Evolutionary conservation across 306 rosid genomes (phyloP).

Genomic region (Trifolium subterraneum): DNA sequence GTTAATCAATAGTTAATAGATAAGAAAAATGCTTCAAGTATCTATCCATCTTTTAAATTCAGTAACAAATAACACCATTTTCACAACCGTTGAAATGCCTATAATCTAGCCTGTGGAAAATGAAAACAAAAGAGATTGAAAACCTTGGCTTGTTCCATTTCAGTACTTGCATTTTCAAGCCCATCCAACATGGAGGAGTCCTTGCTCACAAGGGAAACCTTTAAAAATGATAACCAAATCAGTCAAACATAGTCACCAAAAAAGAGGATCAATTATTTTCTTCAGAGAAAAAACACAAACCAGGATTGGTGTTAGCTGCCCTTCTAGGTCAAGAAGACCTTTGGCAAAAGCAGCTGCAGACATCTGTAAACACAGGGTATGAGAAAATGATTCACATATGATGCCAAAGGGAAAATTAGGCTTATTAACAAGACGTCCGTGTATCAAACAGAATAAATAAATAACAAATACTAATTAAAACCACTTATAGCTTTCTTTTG

Average conservation of each 20-base stretch:
- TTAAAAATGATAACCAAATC: constrained; percentile 41
- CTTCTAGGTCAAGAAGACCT: constrained; percentile 98
- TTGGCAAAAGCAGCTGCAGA: constrained; percentile 99
- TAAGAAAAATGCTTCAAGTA: constrained; percentile 3
- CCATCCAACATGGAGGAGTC: constrained; percentile 99
- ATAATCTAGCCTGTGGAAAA: not conserved
- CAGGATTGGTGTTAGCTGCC: constrained; percentile 95
- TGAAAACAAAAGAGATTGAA: constrained; percentile 38
- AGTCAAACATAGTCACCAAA: constrained; percentile 45
- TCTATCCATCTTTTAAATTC: constrained; percentile 36
- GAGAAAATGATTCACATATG: constrained; percentile 38
- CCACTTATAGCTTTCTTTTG: constrained; percentile 15
- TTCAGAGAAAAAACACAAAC: constrained; percentile 55
- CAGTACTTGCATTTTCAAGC: constrained; percentile 93
- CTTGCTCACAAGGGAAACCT: constrained; percentile 99
- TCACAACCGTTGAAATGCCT: constrained; percentile 27
- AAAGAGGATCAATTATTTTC: constrained; percentile 35
- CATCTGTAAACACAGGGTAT: constrained; percentile 69
- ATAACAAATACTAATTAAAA: constrained; percentile 31
- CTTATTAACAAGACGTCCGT: constrained; percentile 25
- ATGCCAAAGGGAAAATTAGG: constrained; percentile 40
- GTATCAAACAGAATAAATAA: constrained; percentile 32
- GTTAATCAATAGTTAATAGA: constrained; percentile 7
- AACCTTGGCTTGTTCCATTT: constrained; percentile 96
- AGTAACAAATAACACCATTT: constrained; percentile 35